phyloP scores from a whole-genome alignment of 2,329 filamentous ascomycete species.

The Chaetomium sp. region DNA sequence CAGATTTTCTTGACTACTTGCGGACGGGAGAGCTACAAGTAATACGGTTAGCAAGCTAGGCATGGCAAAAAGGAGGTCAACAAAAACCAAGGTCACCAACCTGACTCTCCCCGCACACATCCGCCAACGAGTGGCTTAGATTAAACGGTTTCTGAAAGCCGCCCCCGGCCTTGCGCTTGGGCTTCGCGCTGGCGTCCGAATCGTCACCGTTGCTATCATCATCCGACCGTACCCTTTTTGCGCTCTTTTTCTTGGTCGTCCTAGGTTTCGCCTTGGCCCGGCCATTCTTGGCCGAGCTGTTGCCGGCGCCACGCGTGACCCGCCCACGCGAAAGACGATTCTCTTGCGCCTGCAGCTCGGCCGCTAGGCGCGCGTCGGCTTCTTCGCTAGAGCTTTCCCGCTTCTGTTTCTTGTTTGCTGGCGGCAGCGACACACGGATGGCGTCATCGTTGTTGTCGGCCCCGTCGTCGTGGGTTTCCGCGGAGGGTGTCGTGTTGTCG shows the following conservation, averaged over 20 bases:
- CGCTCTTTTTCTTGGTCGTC: slow-evolving; percentile 63
- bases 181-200: slow-evolving; percentile 50
- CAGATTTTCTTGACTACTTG: slow-evolving; percentile 96
- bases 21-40: slow-evolving; percentile 70
- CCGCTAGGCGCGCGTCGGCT: slow-evolving; percentile 80
- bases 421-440: slow-evolving; percentile 42
- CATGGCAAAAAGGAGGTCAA: background rate
- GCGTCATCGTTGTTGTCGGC: slow-evolving; percentile 33
- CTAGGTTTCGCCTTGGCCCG: slow-evolving; percentile 60
- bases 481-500: slow-evolving; percentile 29
- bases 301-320: slow-evolving; percentile 69
- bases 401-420: slow-evolving; percentile 61
- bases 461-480: too few relatives aligned
- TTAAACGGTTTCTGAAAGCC: slow-evolving; percentile 88
- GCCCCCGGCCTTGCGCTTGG: slow-evolving; percentile 77
- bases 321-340: slow-evolving; percentile 62
- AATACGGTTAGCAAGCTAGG: background rate
- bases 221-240: slow-evolving; percentile 66
- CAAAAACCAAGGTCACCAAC: slow-evolving; percentile 36
- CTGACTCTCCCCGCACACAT: slow-evolving; percentile 62
- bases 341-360: slow-evolving; percentile 85
- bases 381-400: slow-evolving; percentile 56
- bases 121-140: slow-evolving; percentile 62
- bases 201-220: slow-evolving; percentile 74
- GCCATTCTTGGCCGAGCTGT: slow-evolving; percentile 41